Evolutionary conservation across 805 yeast genomes (phyloP), one percentile per base, ranked within the genome.

Genomic region (Teunomyces cretensis): DNA sequence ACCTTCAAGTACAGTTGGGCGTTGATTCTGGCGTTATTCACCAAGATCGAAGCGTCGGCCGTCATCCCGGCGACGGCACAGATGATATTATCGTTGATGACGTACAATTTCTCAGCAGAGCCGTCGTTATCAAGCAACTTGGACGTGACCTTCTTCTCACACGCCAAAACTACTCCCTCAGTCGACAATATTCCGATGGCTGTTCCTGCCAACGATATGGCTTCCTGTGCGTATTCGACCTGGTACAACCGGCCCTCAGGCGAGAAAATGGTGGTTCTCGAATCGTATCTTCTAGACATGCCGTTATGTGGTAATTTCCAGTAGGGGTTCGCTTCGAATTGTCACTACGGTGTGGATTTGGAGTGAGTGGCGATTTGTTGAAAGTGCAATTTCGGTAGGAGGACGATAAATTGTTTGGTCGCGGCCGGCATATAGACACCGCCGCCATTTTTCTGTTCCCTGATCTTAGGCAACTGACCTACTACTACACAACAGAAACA

Each of bases 61-160:
- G 94, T 94, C 82, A 94, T 84, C 41, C 99, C 99, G 0, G 99
- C 99, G 28, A 94, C 99, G 0, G 97, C 96, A 57, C 95, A 88
- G 41, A 90, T 76, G 72, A 83, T 85, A 55, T 83, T 81, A 60
- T 88, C 95, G 68, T 86, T 88, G 62, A 92, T 71, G 24, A 81
- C 78, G 68, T 92, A 94, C 69, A 94, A 79, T 67, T 94, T 94
- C 69, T 94, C 99, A 30, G 96, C 90, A 13, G 88, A 80, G 14
- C 91, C 84, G 66, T 92, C 97, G 69, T 90, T 96, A 67, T 94
- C 99, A 47, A 94, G 79, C 57, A 94, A 75, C 60, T 92, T 90
- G 51, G 92, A 83, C 24, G 97, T 90, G 44, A 92, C 94, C 66
- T 94, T 94, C 68, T 94, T 84, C 67, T 94, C 99, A 36, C 98